Base-by-base conservation (phyloP, 2,329 filamentous ascomycete species). In the Fusarium mangiferae region DNA sequence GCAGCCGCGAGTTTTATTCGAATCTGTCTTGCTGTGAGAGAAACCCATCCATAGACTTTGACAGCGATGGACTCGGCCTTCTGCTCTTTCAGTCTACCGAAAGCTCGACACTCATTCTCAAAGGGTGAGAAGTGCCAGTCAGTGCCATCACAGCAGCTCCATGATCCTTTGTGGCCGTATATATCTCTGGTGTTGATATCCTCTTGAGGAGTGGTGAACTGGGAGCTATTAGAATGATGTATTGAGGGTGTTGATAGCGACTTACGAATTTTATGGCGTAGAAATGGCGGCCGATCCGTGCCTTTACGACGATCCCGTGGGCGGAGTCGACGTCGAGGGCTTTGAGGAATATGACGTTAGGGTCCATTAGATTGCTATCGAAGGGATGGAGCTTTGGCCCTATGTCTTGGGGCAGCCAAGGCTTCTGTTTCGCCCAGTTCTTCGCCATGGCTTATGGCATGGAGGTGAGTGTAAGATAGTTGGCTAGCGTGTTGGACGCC, bases 81-180 rank as follows among this genome's bases (percentile, higher is more conserved):
- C 33, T 11, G 26, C 20, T 36, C 62, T 24, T 22, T 69, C 14
- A 72, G 35, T 13, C 69, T 59, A 2, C 51, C 63, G 18, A 63
- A 72, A 5, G 57, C 68, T 24, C 68, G 42, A 15, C 68, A 69
- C 28, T 72, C 68, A 2, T 69, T 68, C 30, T 72, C 54, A 5
- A 72, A 72, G 3, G 69, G 63, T 0, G 20, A 35, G 5, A 69
- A 69, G 10, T 64, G 17, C 30, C 48, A 45, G 12, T 72, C 42
- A 6, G 72, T 72, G 1, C 17, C 20, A 9, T 56, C 20, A 8
- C 38, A 68, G 15, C 66, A 68, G 10, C 33, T 28, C 42, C 30
- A 36, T 1, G 10, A 17, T 10, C 15, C 12, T 22, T 11, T 20
- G 2, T 38, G 20, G 14, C 20, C 33, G 24, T 38, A 58, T 8